Evolutionary conservation across 306 rosid genomes (phyloP), one percentile per base, ranked within the genome.

Genomic region (Pyrus pyrifolia): DNA sequence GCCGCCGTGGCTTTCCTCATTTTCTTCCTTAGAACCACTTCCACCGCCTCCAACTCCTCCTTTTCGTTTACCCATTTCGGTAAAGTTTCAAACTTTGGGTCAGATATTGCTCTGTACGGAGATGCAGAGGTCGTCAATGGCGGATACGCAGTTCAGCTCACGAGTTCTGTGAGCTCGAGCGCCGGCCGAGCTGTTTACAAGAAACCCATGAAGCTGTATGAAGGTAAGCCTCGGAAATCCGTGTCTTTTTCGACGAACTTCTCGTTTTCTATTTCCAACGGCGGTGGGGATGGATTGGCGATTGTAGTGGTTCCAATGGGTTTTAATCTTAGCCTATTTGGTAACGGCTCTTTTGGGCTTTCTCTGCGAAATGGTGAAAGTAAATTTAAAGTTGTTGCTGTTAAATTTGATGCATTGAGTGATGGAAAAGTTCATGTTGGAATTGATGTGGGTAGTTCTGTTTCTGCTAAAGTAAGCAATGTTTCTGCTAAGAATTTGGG

Each of bases 201-300:
- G 83, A 91, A 75, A 62, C 86, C 93, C 86, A 84, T 95, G 75
- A 88, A 82, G 87, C 87, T 95, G 59, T 65, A 78, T 45, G 89
- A 83, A 74, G 89, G 93, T 86, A 74, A 61, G 73, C 78, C 92
- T 51, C 82, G 64, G 85, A 86, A 75, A 74, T 82, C 80, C 42
- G 85, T 87, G 25, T 95, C 96, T 12, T 92, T 92, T 83, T 87
- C 92, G n/a, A 88, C 89, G 21, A 72, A 86, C 77, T 89, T 95
- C 86, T 83, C 89, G 3, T 90, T 92, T 80, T 89, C 92, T 21
- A 67, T 89, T 74, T 76, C 87, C 63, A 72, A 79, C 67, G 82
- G 74, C 64, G 81, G 74, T 78, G 88, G 79, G 9, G 82, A 79
- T 84, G 96, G 99, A 30, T 75, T 95, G 76, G 92, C 91, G 64